Evolutionary conservation across 2,329 filamentous ascomycete genomes (phyloP), one percentile per base, ranked within the genome.

Genomic region (Cytospora piceae): DNA sequence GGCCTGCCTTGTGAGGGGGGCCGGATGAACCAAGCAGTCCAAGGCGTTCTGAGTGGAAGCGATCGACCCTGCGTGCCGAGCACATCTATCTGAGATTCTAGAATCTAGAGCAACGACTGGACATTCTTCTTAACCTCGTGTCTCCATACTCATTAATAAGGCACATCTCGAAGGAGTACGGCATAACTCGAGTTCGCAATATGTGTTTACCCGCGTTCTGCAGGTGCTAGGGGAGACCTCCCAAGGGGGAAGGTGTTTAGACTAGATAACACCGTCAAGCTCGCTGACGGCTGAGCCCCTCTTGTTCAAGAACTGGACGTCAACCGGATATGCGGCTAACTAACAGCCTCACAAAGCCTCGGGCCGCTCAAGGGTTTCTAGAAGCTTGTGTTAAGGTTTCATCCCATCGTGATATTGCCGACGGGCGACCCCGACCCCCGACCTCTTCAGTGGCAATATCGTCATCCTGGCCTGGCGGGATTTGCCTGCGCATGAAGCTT

Each of bases 391-490:
- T 52, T 49, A 24, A 27, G 27, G 34, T 39, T 34, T 37, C 39
- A 60, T 32, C 56, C 39, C n/a, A 37, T 46, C 64, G 22, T 27
- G 24, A 54, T 14, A 54, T 58, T 31, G 54, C 54, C 59, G 52
- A 46, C 64, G 59, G 64, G 61, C 37, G 56, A 62, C n/a, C 39
- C 46, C 58, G 17, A 55, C n/a, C 7, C 37, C 60, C 37, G 32
- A 32, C 49, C 53, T n/a, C 32, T 49, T 34, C 63, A n/a, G 37
- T 49, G 37, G 37, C 15, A 34, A 53, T 55, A 27, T 39, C 55
- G 49, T 56, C 61, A 66, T 60, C 55, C 64, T 63, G 39, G 53
- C 34, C 31, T 52, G 42, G 39, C 56, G 57, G 49, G n/a, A 54
- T 15, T 59, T 53, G 34, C 39, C 31, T 51, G 60, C 14, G n/a